These are phyloP conservation scores for Novymonas esmeraldas DNA, from an alignment of 208 protist species.

Conservation along the genomic window DNA sequence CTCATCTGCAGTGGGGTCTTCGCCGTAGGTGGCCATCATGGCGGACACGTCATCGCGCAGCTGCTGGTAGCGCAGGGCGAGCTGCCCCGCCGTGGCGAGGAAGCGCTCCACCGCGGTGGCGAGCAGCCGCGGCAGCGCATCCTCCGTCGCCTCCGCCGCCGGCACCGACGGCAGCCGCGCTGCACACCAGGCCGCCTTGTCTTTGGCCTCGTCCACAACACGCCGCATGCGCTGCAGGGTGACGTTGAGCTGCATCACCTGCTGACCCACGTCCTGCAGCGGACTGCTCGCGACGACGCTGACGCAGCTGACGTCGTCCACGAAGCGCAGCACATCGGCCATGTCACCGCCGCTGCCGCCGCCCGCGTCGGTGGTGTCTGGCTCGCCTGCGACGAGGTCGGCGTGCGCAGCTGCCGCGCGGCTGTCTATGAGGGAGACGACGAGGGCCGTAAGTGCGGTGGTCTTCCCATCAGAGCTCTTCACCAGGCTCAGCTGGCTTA, in stretches of 20 bases:
- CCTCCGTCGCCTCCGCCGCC: constrained; percentile 37
- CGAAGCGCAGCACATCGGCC: constrained; percentile 46
- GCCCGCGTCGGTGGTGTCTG: neutral
- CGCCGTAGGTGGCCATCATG: constrained; percentile 76
- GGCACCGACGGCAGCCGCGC: constrained; percentile 37
- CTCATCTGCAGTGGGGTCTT: constrained; percentile 67
- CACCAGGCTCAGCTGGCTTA: constrained; percentile 71
- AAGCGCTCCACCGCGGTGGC: constrained; percentile 29
- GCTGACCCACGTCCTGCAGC: constrained; percentile 63
- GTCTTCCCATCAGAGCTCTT: constrained; percentile 77
- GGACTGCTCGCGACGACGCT: constrained; percentile 33
- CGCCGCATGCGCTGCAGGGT: constrained; percentile 77
- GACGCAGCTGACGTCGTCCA: constrained; percentile 58
- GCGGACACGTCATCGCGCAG: constrained; percentile 66
- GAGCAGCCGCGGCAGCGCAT: constrained; percentile 52
- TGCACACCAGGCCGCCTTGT: constrained; percentile 36
- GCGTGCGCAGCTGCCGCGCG: neutral
- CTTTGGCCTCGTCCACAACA: constrained; percentile 59
- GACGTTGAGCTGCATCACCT: constrained; percentile 65
- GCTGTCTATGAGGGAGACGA: constrained; percentile 50
- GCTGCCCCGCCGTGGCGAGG: constrained; percentile 42
- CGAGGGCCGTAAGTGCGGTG: constrained; percentile 71
- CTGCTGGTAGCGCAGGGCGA: constrained; percentile 66
- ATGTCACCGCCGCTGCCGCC: neutral
- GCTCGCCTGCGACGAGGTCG: neutral